These are phyloP conservation scores for Microdochium bolleyi DNA, from an alignment of 2,329 filamentous ascomycete species.

Conservation along the genomic window DNA sequence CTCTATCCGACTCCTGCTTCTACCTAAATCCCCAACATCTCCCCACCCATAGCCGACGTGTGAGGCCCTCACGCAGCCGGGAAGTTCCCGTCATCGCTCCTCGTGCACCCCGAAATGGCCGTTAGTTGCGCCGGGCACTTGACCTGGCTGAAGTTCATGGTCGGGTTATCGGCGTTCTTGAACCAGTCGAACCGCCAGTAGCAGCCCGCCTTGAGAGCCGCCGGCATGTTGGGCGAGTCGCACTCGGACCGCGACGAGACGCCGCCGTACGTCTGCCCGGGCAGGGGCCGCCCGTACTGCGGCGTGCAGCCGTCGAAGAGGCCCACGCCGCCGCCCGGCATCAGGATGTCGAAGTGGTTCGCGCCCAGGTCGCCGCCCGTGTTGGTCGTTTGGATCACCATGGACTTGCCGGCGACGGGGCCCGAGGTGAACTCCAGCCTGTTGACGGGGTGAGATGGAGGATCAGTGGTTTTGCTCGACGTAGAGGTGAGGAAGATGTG, in stretches of 20 bases:
- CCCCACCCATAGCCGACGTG: too few relatives aligned
- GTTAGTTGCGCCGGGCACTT: conserved; percentile 36
- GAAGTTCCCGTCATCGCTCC: conserved; percentile 9
- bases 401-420: conserved; percentile 40
- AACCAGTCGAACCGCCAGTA: conserved; percentile 48
- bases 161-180: conserved; percentile 36
- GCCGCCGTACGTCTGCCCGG: conserved; percentile 36
- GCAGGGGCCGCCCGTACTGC: conserved; percentile 28
- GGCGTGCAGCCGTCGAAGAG: conserved; percentile 34
- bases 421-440: conserved; percentile 26
- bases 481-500: not conserved
- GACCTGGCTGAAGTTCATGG: conserved; percentile 35
- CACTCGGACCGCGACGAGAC: conserved; percentile 32
- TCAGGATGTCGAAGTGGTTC: conserved; percentile 44
- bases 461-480: not conserved
- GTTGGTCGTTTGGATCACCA: conserved; percentile 51
- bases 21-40: not conserved
- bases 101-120: conserved; percentile 29
- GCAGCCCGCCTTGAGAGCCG: conserved; percentile 33
- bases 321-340: conserved; percentile 40
- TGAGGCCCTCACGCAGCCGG: not conserved
- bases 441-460: not conserved
- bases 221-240: conserved; percentile 27
- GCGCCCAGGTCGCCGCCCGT: conserved; percentile 41
- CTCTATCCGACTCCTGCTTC: not conserved